Evolutionary conservation across 2,329 filamentous ascomycete genomes (phyloP), one percentile per base, ranked within the genome.

Genomic region (Xenoacremonium recifei): DNA sequence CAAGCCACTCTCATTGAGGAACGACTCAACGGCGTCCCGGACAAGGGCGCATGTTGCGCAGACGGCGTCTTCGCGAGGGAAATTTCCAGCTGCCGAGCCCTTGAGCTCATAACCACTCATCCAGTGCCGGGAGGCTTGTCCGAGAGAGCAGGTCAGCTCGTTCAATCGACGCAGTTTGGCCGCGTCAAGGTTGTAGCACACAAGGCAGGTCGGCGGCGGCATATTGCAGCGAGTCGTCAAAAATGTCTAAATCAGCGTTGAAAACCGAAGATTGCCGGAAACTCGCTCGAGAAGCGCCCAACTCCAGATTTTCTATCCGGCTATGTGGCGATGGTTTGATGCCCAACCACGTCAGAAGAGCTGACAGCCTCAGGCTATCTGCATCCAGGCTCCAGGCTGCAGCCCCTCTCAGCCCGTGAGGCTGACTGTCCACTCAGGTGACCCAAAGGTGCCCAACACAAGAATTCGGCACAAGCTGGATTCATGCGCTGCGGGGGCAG

Each of bases 321-420:
- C 17, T 11, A 15, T 31, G 7, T 31, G 29, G n/a, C 29, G 29
- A 15, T 31, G 29, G 12, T 15, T 34, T 20, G 32, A 34, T 34
- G 32, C 32, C 32, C 32, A n/a, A 34, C 32, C 32, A 34, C 32
- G 32, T 34, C 32, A 34, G 9, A 19, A 7, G 32, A 34, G 32
- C 32, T 34, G 32, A 34, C 17, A 19, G 32, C 32, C 20, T 15
- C 29, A 31, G 23, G 23, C 23, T 27, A n/a, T n/a, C n/a, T n/a
- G n/a, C n/a, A n/a, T n/a, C 23, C 23, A 27, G 23, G 23, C 23
- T 27, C 23, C 23, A 27, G 23, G 23, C 23, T 27, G 7, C 23
- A 27, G 23, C 23, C 9, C 23, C 13, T n/a, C n/a, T n/a, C n/a
- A n/a, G n/a, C n/a, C n/a, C n/a, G n/a, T n/a, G n/a, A n/a, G n/a